Evolutionary conservation across 2,329 filamentous ascomycete species (phyloP), one percentile per base, ranked within the genome.

Genomic region (Apiospora malaysiana): DNA sequence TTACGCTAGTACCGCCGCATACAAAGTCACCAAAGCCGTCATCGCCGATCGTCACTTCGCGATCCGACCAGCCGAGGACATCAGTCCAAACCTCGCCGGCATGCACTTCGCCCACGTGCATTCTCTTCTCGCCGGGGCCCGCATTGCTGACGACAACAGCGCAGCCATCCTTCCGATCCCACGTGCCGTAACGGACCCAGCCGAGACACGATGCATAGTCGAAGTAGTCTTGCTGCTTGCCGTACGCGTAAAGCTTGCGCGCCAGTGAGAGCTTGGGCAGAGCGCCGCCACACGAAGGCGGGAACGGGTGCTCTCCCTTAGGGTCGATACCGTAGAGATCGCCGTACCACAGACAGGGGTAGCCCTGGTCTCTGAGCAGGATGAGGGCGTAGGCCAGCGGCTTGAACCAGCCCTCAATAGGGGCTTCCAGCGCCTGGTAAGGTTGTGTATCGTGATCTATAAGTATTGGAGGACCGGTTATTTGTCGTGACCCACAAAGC

Each of bases 301-400:
- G 82, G 68, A 84, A 82, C 37, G 85, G 82, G 47, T 82, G 77
- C 71, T 81, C 82, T 69, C 80, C 79, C 68, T 83, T 82, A 71
- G 71, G 71, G 42, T 72, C 71, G 45, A 90, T 88, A 27, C 91
- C 91, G 79, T 92, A 93, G 1, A 93, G 79, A 76, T 93, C 91
- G 45, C 91, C 91, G 79, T 91, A 93, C 80, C 92, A 93, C 45
- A 92, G 82, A 75, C 89, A 92, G 0, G 92, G 91, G 71, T 89
- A 88, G 27, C 91, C 91, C 25, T 87, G 68, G 16, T 63, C 47
- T 9, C 90, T 86, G 43, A 94, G 87, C 1, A 94, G 86, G 70
- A 94, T 93, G 66, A 94, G 85, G 0, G 90, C 83, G 79, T 94
- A 93, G 10, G 91, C 92, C n/a, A 94, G 84, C 0, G 90, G 87